Base-by-base conservation (phyloP, 1,139 yeast species). In the Lodderomyces elongisporus region DNA sequence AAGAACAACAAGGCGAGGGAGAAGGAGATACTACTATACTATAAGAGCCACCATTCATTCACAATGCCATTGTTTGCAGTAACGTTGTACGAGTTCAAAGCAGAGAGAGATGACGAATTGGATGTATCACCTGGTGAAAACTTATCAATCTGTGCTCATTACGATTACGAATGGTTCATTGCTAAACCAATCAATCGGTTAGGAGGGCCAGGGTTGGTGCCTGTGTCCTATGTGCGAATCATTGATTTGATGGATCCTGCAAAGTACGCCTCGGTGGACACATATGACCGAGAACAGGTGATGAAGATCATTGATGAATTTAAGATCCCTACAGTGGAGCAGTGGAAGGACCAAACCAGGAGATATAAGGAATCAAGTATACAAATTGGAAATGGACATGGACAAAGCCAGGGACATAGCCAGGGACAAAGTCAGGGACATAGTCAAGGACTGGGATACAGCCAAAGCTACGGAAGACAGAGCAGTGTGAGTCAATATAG, bases 131-230 rank as follows among this genome's bases (percentile, higher is more conserved):
- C 85, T 1, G 97, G 96, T 24, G 98, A 91, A 52, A 83, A 85
- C 48, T 74, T 91, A 45, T 85, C 88, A 27, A 78, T 91, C 13
- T 91, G 96, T 58, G 98, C 98, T 2, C 96, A 89, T 58, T 94
- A 91, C 51, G 91, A 87, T 39, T 85, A 72, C 46, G 98, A 91
- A 59, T 91, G 98, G 98, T 89, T 88, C 51, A 93, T 91, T 38
- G 97, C 97, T 10, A 91, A 91, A 55, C 96, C 96, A 5, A 85
- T 91, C 34, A 94, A 93, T 42, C 69, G 96, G 34, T 67, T 91
- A 32, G 98, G 98, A 12, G 98, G 97, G 0, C 97, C 97, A 0
- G 98, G 98, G 1, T 68, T 91, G 37, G 94, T 91, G 9, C 98
- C 98, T 0, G 93, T 85, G 3, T 77, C 87, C 17, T 91, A 85